phyloP scores from a whole-genome alignment of 2,329 filamentous ascomycete species.

The Blastomyces gilchristii region DNA sequence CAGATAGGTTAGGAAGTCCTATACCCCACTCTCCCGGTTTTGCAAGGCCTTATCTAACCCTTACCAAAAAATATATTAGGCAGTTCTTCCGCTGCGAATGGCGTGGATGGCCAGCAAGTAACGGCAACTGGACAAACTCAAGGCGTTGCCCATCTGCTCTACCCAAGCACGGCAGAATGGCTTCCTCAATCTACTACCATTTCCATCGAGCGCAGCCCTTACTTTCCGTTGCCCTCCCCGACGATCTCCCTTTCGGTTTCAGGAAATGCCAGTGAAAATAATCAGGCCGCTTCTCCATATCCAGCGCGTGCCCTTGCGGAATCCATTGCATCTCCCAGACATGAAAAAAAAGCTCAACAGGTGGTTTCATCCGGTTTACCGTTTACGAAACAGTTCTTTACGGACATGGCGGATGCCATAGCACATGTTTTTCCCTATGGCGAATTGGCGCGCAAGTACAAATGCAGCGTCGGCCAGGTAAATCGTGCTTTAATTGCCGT shows the following conservation, averaged over 20 bases:
- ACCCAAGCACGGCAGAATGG: background rate
- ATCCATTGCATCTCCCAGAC: background rate
- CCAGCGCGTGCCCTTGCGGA: background rate
- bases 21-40: background rate
- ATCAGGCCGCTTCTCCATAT: background rate
- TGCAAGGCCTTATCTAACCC: background rate
- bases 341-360: background rate
- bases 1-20: background rate
- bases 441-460: conserved; percentile 18
- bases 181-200: conserved; percentile 10
- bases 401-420: conserved; percentile 19
- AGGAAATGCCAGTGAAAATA: background rate
- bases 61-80: background rate
- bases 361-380: background rate
- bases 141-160: background rate
- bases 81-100: background rate
- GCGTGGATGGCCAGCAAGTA: background rate
- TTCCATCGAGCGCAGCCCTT: background rate
- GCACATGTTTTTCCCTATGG: conserved; percentile 19
- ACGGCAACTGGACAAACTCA: background rate
- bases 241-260: background rate
- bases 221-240: background rate
- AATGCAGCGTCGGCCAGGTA: conserved; percentile 17
- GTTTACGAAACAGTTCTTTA: conserved; percentile 20
- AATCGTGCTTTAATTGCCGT: conserved; percentile 17